phyloP scores from a whole-genome alignment of 257 asterid genomes.

The Penstemon davidsonii region DNA sequence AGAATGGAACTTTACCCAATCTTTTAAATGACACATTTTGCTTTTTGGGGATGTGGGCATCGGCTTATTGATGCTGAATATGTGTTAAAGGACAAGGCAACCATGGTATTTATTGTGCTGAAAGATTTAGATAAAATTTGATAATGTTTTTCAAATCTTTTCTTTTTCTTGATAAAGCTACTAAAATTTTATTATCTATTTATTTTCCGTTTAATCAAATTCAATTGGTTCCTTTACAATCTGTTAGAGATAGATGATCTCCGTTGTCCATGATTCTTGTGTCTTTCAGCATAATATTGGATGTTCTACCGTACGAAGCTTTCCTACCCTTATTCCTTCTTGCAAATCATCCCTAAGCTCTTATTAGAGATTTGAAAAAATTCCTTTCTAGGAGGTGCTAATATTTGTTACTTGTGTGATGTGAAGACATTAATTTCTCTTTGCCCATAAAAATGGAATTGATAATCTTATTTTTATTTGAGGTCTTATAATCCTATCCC shows the following conservation, averaged over 20 bases:
- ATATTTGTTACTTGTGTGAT: background rate
- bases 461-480: too few relatives aligned
- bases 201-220: background rate
- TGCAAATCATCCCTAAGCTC: conserved; percentile 5
- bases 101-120: background rate
- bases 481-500: conserved; percentile 5
- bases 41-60: background rate
- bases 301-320: conserved; percentile 1
- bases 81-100: background rate
- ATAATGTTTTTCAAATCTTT: background rate
- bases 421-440: conserved; percentile 12
- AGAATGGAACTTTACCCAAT: conserved; percentile 6
- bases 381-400: background rate
- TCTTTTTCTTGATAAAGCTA: conserved; percentile 2
- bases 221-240: conserved; percentile 3
- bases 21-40: background rate
- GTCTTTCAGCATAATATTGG: background rate
- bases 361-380: conserved; percentile 2
- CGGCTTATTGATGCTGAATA: background rate
- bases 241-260: conserved; percentile 5
- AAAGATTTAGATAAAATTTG: background rate
- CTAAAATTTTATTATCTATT: conserved; percentile 5
- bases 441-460: background rate
- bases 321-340: conserved; percentile 8
- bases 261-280: background rate